Base-by-base conservation (phyloP, 73 alveolate species). In the Stentor roeselii region DNA sequence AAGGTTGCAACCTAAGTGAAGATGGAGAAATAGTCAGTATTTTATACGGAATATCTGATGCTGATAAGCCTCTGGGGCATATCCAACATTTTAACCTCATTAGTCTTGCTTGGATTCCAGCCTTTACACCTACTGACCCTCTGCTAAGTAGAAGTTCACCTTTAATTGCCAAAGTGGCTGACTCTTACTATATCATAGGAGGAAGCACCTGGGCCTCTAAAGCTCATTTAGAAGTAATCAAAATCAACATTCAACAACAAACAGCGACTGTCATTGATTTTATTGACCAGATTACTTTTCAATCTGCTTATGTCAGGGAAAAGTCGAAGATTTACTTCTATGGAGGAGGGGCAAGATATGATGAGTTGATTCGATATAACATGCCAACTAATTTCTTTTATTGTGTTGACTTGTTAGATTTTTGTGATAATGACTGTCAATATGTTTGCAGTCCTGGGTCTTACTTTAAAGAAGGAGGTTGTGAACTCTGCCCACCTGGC, bases 291-390 rank as follows among this genome's bases (percentile, higher is more conserved):
- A 32, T 36, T n/a, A 67, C 80, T 21, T 21, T 27, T 67, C 80
- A 31, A 21, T 37, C 60, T 36, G 60, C 84, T 39, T 27, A 27
- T 37, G 84, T 67, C 3, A 36, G 39, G 32, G 27, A n/a, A 36
- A 34, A 21, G 59, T 36, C 41, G 21, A 35, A 34, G 14, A 27
- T 76, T 35, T 76, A 76, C 39, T 31, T 39, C 6, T 35, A n/a
- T 76, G 84, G 84, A 37, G 84, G 84, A 2, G 85, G 27, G 1
- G 14, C 84, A 39, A 6, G 21, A 1, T 27, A 15, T 37, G 59
- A 41, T 27, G 21, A 15, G 1, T 30, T 67, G 21, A 67, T 67
- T 21, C 1, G 80, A 67, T 21, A 27, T 67, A 11, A 21, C 1
- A 2, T 67, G 27, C 50, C 80, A 21, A 0, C 37, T 14, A 32